Evolutionary conservation across 139 green algal genomes (phyloP), one percentile per base, ranked within the genome.

Genomic region (Auxenochlorella pyrenoidosa): DNA sequence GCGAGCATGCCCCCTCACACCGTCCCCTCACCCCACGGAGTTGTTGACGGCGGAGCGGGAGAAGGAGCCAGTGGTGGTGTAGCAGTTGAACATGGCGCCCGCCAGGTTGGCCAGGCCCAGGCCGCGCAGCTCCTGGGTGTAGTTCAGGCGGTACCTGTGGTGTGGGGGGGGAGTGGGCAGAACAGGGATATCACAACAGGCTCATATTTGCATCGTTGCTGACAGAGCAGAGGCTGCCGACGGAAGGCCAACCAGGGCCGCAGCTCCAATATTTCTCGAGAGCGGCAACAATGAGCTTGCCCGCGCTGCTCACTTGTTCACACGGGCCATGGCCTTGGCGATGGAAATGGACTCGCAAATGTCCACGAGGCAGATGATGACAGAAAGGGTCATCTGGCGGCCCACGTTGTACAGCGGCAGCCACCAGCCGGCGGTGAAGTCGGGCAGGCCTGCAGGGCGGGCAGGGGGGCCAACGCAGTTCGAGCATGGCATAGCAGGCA

Each of bases 41-140:
- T 97, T 90, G 82, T 93, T 96, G 43, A 98, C 94, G 0, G 96
- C 94, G 1, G 96, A 97, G 63, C 96, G 94, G 1, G 93, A 97
- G 90, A 99, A 98, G 47, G 93, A 97, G 58, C 96, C 95, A 8
- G 94, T 97, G 78, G 92, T 96, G 80, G 96, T 96, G 93, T 98
- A 99, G 71, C 90, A 93, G 86, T 93, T 95, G 91, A 98, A 99
- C 28, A 90, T 77, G 28, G 96, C 90, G 58, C 96, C 96, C 6
- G 93, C 88, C 32, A 98, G 83, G 94, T 99, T 99, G 80, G 96
- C 93, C 5, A 98, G 58, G 70, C 96, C 96, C 79, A 99, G 86
- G 30, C 93, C 96, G 5, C 94, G 82, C 75, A 99, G 95, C 93
- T 99, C 96, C 88, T 97, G 94, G 65, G 97, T 98, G 44, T 92